These are phyloP conservation scores for Amanita brunnescens DNA, from an alignment of 768 basidiomycete genomes.

Conservation along the genomic window DNA sequence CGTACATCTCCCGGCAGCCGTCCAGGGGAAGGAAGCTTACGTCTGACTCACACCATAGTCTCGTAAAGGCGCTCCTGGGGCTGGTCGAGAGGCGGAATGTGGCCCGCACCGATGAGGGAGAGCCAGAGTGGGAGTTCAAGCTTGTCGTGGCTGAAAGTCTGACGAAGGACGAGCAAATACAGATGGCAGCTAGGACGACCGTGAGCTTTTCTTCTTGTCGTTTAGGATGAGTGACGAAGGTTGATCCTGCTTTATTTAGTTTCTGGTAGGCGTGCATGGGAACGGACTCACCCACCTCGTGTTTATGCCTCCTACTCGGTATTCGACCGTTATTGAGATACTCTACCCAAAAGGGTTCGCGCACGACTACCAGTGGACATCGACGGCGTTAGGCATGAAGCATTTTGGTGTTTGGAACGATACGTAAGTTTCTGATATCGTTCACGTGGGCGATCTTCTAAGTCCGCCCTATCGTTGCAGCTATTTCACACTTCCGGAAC, in stretches of 20 bases:
- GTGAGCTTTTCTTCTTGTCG: slow-evolving; percentile 30
- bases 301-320: slow-evolving; percentile 67
- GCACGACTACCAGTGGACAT: slow-evolving; percentile 82
- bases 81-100: slow-evolving; percentile 31
- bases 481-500: slow-evolving; percentile 27
- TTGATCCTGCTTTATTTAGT: slow-evolving; percentile 23
- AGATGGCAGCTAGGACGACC: slow-evolving; percentile 56
- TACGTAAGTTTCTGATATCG: slow-evolving; percentile 47
- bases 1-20: slow-evolving; percentile 67
- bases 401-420: slow-evolving; percentile 82
- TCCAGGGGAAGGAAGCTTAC: slow-evolving; percentile 40
- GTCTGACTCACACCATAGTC: slow-evolving; percentile 41
- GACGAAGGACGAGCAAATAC: slow-evolving; percentile 69
- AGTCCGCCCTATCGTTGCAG: slow-evolving; percentile 9
- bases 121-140: slow-evolving; percentile 48
- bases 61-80: slow-evolving; percentile 45
- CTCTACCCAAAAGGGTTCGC: slow-evolving; percentile 78
- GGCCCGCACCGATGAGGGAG: neutral
- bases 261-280: slow-evolving; percentile 67
- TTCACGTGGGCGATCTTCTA: slow-evolving; percentile 9
- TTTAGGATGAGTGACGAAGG: neutral
- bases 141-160: slow-evolving; percentile 56
- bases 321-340: slow-evolving; percentile 80
- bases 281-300: slow-evolving; percentile 83
- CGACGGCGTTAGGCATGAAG: slow-evolving; percentile 59